Percentiles rank a stretch among this genome's conserved stretches.
Conservation (phyloP, 1,284 basidiomycete genomes). For the Ceratorhiza oryzae-sativae region DNA sequence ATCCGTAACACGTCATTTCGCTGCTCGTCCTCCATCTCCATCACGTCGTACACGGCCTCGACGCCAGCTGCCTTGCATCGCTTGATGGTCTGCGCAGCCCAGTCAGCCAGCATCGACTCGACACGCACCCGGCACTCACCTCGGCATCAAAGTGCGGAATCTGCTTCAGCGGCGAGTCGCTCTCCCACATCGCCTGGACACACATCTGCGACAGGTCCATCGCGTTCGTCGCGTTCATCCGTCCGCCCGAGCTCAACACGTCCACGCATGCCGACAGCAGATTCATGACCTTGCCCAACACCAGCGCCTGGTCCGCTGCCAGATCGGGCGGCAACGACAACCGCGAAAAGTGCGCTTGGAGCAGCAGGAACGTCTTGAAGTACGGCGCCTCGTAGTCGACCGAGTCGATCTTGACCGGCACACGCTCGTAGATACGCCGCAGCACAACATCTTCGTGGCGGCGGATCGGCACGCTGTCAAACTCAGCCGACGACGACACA, state of each 20-base stretch:
- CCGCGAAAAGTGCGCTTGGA: slow-evolving; percentile 97
- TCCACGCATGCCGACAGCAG: slow-evolving; percentile 93
- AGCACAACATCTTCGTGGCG: slow-evolving; percentile 86
- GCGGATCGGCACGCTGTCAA: slow-evolving; percentile 93
- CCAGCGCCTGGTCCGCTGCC: slow-evolving; percentile 85
- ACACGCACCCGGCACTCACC: slow-evolving; percentile 53
- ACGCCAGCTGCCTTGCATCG: slow-evolving; percentile 83
- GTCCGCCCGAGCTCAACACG: slow-evolving; percentile 97
- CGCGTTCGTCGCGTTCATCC: slow-evolving; percentile 91
- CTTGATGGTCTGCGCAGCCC: slow-evolving; percentile 68
- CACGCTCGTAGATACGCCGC: slow-evolving; percentile 92
- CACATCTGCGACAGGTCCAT: slow-evolving; percentile 99
- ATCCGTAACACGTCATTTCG: slow-evolving; percentile 85
- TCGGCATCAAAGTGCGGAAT: slow-evolving; percentile 94
- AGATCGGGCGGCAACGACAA: slow-evolving; percentile 92
- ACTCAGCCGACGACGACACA: slow-evolving; percentile 94
- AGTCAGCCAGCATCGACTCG: slow-evolving; percentile 13
- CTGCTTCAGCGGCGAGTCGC: slow-evolving; percentile 91
- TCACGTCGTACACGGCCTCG: slow-evolving; percentile 92
- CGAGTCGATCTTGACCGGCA: slow-evolving; percentile 91
- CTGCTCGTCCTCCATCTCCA: slow-evolving; percentile 95
- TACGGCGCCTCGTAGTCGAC: slow-evolving; percentile 92
- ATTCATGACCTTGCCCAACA: slow-evolving; percentile 91
- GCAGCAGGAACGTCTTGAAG: slow-evolving; percentile 97
- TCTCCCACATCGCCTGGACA: slow-evolving; percentile 98